Percentiles rank a stretch among this genome's conserved stretches.
These are phyloP conservation scores for Gossypium longicalyx DNA, from an alignment of 345 rosid species.

Conservation along the genomic window DNA sequence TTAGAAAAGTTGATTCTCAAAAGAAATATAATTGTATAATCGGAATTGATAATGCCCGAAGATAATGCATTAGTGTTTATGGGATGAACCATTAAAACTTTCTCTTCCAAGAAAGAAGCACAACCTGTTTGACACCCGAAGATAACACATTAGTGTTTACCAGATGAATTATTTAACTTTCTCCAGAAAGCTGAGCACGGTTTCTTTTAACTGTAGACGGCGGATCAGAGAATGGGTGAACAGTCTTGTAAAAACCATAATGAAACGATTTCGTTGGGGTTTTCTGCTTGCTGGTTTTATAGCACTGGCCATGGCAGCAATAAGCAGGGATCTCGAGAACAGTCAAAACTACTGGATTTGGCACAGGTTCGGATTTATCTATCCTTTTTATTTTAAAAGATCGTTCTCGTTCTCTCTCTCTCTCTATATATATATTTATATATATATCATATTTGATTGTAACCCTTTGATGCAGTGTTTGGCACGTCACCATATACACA, in stretches of 20 bases:
- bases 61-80: neutral
- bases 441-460: neutral
- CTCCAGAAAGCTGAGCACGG: neutral
- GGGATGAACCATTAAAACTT: neutral
- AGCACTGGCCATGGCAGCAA: constrained; percentile 64
- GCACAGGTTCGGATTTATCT: constrained; percentile 57
- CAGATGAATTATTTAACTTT: neutral
- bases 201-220: constrained; percentile 34
- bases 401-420: constrained; percentile 19
- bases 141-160: neutral
- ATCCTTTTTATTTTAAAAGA: constrained; percentile 6
- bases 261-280: constrained; percentile 71
- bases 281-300: constrained; percentile 56
- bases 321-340: constrained; percentile 73
- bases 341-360: constrained; percentile 96
- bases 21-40: neutral
- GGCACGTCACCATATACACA: constrained; percentile 81
- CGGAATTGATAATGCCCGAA: neutral
- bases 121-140: neutral
- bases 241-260: constrained; percentile 49
- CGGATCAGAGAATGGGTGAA: constrained; percentile 46
- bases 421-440: neutral
- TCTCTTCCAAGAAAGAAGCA: neutral
- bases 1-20: neutral
- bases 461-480: constrained; percentile 50